These are phyloP conservation scores for Diaporthe ilicicola DNA, from an alignment of 2,329 filamentous ascomycete species.

Conservation along the genomic window DNA sequence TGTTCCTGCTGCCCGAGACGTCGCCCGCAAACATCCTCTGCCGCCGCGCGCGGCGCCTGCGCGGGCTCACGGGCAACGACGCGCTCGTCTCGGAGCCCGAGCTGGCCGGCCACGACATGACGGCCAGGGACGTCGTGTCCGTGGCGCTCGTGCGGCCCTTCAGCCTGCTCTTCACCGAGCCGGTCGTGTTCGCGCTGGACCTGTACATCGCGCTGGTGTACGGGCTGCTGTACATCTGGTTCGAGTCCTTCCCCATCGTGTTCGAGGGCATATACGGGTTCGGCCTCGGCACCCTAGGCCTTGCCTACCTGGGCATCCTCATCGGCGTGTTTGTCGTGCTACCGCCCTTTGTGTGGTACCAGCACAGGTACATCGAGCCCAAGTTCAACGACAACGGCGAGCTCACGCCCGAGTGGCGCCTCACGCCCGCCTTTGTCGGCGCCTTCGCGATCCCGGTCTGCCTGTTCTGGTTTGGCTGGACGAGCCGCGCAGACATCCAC, in stretches of 20 bases:
- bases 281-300: neutral
- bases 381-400: neutral
- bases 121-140: no score
- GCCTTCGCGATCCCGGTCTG: no score
- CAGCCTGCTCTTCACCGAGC: no score
- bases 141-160: no score
- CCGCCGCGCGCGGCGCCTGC: no score
- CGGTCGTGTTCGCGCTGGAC: no score
- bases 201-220: neutral
- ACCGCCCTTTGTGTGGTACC: neutral
- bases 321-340: neutral
- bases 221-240: neutral
- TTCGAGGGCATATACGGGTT: neutral
- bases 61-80: no score
- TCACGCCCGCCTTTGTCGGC: no score
- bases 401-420: neutral
- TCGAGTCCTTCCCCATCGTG: neutral
- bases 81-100: no score
- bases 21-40: no score
- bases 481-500: no score
- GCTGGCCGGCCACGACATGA: neutral
- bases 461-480: no score
- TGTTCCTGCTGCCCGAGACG: neutral
- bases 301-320: neutral
- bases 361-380: neutral